Conservation (phyloP, 208 protist species). For the Crithidia bombi region DNA sequence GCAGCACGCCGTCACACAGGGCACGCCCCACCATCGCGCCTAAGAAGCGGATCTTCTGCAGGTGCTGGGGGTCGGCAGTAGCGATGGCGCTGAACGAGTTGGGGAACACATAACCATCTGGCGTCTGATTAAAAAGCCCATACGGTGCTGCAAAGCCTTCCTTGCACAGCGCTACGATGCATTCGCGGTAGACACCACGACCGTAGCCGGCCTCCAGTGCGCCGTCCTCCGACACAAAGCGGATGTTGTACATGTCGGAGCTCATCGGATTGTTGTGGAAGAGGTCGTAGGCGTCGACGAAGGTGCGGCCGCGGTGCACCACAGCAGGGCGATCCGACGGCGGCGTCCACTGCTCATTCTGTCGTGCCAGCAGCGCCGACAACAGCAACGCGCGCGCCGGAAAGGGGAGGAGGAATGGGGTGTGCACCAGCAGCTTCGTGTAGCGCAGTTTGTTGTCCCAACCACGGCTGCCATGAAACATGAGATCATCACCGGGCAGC, state of each 20-base stretch:
- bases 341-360: constrained; percentile 24
- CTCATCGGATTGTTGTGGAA: constrained; percentile 59
- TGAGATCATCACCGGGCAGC: constrained; percentile 45
- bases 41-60: constrained; percentile 86
- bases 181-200: constrained; percentile 93
- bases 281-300: constrained; percentile 81
- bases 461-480: constrained; percentile 42
- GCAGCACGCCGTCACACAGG: constrained; percentile 89
- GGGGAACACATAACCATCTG: constrained; percentile 87
- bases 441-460: constrained; percentile 64
- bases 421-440: constrained; percentile 63
- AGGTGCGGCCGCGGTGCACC: constrained; percentile 72
- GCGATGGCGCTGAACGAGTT: constrained; percentile 86
- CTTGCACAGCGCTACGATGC: constrained; percentile 76
- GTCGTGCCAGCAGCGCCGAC: constrained; percentile 50
- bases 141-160: constrained; percentile 83
- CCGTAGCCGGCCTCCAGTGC: constrained; percentile 89
- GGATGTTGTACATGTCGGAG: constrained; percentile 58
- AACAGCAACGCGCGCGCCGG: constrained; percentile 67
- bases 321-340: constrained; percentile 26
- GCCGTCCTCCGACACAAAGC: constrained; percentile 51
- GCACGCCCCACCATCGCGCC: constrained; percentile 91
- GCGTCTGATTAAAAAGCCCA: constrained; percentile 88
- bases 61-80: constrained; percentile 65
- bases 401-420: constrained; percentile 82